Evolutionary conservation across 306 rosid genomes (phyloP).

Genomic region (Rubus idaeus): DNA sequence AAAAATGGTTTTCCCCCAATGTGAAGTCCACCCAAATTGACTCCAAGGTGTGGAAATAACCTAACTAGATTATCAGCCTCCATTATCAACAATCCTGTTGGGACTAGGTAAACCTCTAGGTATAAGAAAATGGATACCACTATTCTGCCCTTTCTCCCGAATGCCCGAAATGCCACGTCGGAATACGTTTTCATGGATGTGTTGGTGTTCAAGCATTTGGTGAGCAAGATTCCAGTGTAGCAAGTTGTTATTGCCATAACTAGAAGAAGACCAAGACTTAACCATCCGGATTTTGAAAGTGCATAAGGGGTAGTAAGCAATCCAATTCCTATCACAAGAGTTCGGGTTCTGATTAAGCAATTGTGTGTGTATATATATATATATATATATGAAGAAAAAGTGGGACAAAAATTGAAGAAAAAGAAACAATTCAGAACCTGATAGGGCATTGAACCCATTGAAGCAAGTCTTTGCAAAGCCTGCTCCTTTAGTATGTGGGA

Average conservation of each 20-base stretch:
- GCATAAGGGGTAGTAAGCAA: conserved; percentile 14
- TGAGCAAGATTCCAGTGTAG: conserved; percentile 10
- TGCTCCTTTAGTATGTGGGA: background rate
- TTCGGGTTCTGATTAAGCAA: background rate
- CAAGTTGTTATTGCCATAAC: background rate
- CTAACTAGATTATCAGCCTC: conserved; percentile 16
- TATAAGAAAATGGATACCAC: conserved; percentile 3
- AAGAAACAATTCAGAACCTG: background rate
- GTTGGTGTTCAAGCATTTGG: conserved; percentile 7
- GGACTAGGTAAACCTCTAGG: conserved; percentile 17
- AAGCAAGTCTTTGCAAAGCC: conserved; percentile 21
- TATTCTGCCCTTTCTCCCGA: conserved; percentile 9
- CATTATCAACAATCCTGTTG: conserved; percentile 14
- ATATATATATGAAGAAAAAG: background rate
- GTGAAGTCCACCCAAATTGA: background rate
- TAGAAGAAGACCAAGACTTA: conserved; percentile 9
- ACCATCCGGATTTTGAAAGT: conserved; percentile 15
- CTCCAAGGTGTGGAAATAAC: conserved; percentile 4
- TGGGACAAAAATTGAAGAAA: background rate
- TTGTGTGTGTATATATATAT: too few relatives aligned
- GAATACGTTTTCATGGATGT: conserved; percentile 16
- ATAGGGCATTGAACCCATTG: conserved; percentile 22
- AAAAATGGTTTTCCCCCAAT: background rate
- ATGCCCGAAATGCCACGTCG: conserved; percentile 10
- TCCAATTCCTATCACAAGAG: background rate